Evolutionary conservation across 768 basidiomycete species (phyloP).

Genomic region (Rhizopogon roseolus): DNA sequence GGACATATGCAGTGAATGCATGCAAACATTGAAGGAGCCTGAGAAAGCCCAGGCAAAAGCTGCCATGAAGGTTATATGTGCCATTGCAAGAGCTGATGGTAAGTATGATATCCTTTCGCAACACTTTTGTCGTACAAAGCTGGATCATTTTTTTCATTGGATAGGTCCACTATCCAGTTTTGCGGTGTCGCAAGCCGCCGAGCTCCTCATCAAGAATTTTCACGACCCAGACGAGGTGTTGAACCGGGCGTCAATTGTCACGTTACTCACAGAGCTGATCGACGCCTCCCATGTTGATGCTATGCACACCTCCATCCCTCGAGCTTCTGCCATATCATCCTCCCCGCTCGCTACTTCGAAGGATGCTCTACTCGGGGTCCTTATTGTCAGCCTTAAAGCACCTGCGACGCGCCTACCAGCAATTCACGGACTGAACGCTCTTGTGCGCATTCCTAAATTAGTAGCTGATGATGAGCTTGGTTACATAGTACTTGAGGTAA

Average conservation of each 20-base stretch:
- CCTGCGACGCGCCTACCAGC: conserved; percentile 51
- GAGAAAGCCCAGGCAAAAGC: conserved; percentile 92
- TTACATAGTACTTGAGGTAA: conserved; percentile 72
- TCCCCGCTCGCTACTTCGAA: conserved; percentile 54
- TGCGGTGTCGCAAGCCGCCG: conserved; percentile 62
- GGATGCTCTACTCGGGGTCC: conserved; percentile 68
- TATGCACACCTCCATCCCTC: conserved; percentile 8
- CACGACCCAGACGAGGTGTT: conserved; percentile 63
- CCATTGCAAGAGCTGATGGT: conserved; percentile 64
- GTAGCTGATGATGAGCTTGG: conserved; percentile 71
- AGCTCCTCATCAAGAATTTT: conserved; percentile 76
- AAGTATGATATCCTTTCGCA: conserved; percentile 43
- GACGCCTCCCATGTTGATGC: conserved; percentile 45
- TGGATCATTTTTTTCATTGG: not conserved
- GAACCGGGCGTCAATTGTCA: conserved; percentile 61
- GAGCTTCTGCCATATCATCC: conserved; percentile 19
- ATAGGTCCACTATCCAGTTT: conserved; percentile 66
- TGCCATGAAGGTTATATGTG: conserved; percentile 79
- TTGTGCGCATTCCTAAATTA: conserved; percentile 61
- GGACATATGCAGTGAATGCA: conserved; percentile 77
- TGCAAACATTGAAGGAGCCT: conserved; percentile 76
- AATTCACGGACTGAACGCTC: conserved; percentile 56
- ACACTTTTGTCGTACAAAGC: not conserved
- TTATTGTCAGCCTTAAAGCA: conserved; percentile 53
- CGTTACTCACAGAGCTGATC: conserved; percentile 64